These are phyloP conservation scores for Rhizophagus sp. DNA, from an alignment of 192 early-diverging fungal species.

Conservation along the genomic window DNA sequence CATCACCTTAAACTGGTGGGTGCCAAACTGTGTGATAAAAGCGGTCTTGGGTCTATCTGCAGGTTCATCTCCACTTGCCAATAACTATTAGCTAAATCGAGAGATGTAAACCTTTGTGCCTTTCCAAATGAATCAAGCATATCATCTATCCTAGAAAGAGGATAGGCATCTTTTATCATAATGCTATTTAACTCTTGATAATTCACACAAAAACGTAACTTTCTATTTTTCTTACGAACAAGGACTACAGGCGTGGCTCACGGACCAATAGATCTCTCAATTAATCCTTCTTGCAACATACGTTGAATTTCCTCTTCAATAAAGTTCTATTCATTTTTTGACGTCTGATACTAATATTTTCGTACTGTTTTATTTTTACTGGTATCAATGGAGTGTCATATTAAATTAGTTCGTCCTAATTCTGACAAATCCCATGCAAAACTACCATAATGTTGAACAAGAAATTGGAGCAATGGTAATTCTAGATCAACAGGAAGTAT, in stretches of 20 bases:
- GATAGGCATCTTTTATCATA: constrained; percentile 40
- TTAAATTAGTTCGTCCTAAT: too few species aligned
- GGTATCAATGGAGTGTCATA: too few species aligned
- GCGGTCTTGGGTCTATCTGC: constrained; percentile 30
- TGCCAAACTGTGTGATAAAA: constrained; percentile 35
- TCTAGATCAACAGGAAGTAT: too few species aligned
- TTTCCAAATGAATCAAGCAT: constrained; percentile 30
- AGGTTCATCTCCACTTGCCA: constrained; percentile 24
- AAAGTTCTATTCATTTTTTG: too few species aligned
- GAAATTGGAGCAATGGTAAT: too few species aligned
- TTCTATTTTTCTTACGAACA: constrained; percentile 40
- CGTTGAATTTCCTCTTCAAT: background rate
- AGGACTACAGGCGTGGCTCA: constrained; percentile 40
- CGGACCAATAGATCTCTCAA: background rate
- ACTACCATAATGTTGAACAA: too few species aligned
- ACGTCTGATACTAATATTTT: too few species aligned
- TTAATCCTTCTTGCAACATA: background rate
- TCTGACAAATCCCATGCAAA: too few species aligned
- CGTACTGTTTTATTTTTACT: too few species aligned
- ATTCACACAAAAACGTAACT: constrained; percentile 37
- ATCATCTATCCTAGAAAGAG: constrained; percentile 44
- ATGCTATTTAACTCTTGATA: constrained; percentile 46
- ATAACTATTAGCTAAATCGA: constrained; percentile 28
- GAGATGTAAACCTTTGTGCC: constrained; percentile 31
- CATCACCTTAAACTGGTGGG: constrained; percentile 41